These are phyloP conservation scores for Chlorella variabilis DNA, from an alignment of 163 green algal genomes.

Conservation along the genomic window DNA sequence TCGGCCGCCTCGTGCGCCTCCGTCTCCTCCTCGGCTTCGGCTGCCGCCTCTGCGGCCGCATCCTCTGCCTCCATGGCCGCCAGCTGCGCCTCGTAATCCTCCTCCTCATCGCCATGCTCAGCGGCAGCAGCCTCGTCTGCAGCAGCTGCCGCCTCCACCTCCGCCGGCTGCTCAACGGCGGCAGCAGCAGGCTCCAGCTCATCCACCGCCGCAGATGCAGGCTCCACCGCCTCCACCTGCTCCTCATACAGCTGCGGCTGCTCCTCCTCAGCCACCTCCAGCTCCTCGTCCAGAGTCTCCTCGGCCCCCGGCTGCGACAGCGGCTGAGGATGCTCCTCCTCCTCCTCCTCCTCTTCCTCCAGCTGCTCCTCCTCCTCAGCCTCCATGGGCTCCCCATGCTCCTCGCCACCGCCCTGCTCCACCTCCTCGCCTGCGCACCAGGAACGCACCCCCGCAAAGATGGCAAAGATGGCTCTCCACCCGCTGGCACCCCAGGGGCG, in stretches of 20 bases:
- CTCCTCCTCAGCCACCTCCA: slow-evolving; percentile 4
- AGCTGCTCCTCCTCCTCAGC: not conserved
- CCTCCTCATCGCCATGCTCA: slow-evolving; percentile 4
- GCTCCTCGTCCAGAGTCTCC: not conserved
- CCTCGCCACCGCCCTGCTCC: not conserved
- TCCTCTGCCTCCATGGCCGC: slow-evolving; percentile 39
- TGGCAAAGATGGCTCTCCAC: not conserved
- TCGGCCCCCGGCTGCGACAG: not conserved
- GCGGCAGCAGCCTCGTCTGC: not conserved
- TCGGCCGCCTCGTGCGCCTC: not conserved
- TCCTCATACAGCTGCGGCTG: not conserved
- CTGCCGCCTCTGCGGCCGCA: not conserved
- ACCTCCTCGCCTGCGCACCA: slow-evolving; percentile 25
- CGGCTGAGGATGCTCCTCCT: not conserved
- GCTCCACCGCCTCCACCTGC: not conserved
- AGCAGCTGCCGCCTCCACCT: not conserved
- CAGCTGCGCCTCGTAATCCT: slow-evolving; percentile 28
- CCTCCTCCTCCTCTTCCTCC: not conserved
- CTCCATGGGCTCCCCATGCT: not conserved
- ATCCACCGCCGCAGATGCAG: not conserved
- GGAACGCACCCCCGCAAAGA: not conserved
- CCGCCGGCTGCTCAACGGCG: not conserved
- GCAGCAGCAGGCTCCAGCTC: not conserved
- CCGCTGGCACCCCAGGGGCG: not conserved
- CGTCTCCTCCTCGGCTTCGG: not conserved